Percentiles rank a stretch among this genome's conserved stretches.
Evolutionary conservation across 306 rosid genomes (phyloP).

Genomic region (Lotus japonicus): DNA sequence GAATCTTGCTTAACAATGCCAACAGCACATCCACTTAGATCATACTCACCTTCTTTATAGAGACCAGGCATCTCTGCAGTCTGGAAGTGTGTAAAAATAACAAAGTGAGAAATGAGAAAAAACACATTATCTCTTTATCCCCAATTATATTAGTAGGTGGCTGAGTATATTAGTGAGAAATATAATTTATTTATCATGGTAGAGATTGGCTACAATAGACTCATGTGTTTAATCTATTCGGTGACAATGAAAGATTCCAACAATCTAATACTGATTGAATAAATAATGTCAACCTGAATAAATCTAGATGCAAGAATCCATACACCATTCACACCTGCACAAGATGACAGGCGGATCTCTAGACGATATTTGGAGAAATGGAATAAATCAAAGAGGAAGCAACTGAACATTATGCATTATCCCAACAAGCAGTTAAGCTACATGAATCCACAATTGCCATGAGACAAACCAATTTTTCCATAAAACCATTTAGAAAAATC

Average conservation of each 20-base stretch:
- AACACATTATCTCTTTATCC: neutral
- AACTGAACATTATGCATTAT: neutral
- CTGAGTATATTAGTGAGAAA: neutral
- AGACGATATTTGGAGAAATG: neutral
- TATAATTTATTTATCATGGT: neutral
- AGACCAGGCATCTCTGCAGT: constrained; percentile 98
- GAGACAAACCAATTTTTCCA: no score
- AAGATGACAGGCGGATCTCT: neutral
- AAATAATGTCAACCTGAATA: neutral
- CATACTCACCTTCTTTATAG: constrained; percentile 82
- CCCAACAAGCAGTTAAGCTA: neutral
- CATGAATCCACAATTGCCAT: neutral
- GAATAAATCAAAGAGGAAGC: neutral
- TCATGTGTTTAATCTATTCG: neutral
- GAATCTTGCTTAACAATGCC: constrained; percentile 75
- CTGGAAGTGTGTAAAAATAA: constrained; percentile 36
- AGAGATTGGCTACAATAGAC: neutral
- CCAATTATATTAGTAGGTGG: neutral
- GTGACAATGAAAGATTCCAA: neutral
- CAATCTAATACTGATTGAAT: neutral
- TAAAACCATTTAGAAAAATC: no score
- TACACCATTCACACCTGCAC: neutral
- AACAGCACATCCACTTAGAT: constrained; percentile 93
- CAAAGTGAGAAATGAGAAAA: neutral
- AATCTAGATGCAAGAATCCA: neutral